Evolutionary conservation across 345 rosid species (phyloP).

Genomic region (Aquilaria malaccensis): DNA sequence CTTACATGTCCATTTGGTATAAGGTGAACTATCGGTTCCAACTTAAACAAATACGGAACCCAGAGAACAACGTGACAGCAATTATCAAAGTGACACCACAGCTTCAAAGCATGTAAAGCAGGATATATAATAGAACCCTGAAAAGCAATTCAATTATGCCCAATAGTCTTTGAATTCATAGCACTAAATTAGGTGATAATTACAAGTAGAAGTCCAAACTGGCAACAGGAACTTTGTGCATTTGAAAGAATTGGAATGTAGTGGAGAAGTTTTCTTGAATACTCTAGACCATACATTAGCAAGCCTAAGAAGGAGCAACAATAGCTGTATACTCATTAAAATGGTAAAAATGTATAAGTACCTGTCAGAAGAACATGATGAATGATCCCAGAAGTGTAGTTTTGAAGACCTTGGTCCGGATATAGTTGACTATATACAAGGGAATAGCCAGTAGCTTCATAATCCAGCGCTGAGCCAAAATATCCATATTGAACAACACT

Average conservation of each 20-base stretch:
- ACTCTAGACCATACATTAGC: neutral
- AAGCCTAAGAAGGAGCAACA: neutral
- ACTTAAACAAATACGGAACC: too few species aligned
- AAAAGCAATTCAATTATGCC: too few species aligned
- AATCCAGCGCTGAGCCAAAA: conserved; percentile 16
- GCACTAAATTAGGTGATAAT: too few species aligned
- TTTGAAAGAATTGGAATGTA: neutral
- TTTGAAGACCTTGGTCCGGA: conserved; percentile 45
- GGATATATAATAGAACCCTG: too few species aligned
- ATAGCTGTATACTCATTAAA: neutral
- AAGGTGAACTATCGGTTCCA: too few species aligned
- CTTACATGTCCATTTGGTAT: too few species aligned
- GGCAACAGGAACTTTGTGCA: too few species aligned
- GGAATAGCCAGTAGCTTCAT: conserved; percentile 45
- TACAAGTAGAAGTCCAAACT: too few species aligned
- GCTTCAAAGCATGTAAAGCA: too few species aligned
- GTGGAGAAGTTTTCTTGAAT: neutral
- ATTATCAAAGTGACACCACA: too few species aligned
- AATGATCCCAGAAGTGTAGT: conserved; percentile 81
- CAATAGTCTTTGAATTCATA: too few species aligned
- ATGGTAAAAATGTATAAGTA: conserved; percentile 13
- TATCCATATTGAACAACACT: conserved; percentile 60
- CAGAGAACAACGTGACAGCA: too few species aligned
- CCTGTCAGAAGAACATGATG: conserved; percentile 77
- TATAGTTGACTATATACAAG: conserved; percentile 59